Base-by-base conservation (phyloP, 805 yeast genomes). In the Nakazawaea peltata region DNA sequence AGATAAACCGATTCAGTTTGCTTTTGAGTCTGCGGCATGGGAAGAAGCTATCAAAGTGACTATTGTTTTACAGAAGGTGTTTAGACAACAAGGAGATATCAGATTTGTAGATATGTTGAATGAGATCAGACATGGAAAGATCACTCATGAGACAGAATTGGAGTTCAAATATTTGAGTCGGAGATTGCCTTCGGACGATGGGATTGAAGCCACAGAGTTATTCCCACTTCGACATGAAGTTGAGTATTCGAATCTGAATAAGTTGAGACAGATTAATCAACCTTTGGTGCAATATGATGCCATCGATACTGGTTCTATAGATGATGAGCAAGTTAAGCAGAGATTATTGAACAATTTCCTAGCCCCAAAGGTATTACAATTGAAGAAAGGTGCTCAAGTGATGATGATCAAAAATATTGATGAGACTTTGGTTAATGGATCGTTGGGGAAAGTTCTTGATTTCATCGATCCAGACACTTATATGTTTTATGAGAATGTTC, bases 371-470 rank as follows among this genome's bases (percentile, higher is more conserved):
- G 57, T 56, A 25, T 50, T 83, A 11, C 61, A 61, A 5, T 57
- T 83, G 46, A 83, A 81, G 48, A 68, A 68, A 37, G 81, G 81
- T 30, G 85, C 90, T 0, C 92, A 82, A 55, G 94, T 83, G 1
- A 82, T 83, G 90, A 74, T 82, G 66, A 67, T 82, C 31, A 82
- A 82, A 50, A 83, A 83, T 49, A 66, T 77, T 38, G 90, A 81
- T 49, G 79, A 72, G 19, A 67, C 75, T 0, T 60, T 83, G 32
- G 92, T 82, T 9, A 83, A 83, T 56, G 94, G 94, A 0, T 75
- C 87, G 0, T 57, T 82, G 22, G 94, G 94, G 0, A 77, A 65
- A 44, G 81, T 83, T 1, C 42, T 57, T 8, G 63, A 53, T 16
- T 57, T 57, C 31, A 55, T 71, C 22, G 76, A 71, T 47, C 63